phyloP scores from a whole-genome alignment of 2,329 filamentous ascomycete genomes.

The Celoporthe dispersa region DNA sequence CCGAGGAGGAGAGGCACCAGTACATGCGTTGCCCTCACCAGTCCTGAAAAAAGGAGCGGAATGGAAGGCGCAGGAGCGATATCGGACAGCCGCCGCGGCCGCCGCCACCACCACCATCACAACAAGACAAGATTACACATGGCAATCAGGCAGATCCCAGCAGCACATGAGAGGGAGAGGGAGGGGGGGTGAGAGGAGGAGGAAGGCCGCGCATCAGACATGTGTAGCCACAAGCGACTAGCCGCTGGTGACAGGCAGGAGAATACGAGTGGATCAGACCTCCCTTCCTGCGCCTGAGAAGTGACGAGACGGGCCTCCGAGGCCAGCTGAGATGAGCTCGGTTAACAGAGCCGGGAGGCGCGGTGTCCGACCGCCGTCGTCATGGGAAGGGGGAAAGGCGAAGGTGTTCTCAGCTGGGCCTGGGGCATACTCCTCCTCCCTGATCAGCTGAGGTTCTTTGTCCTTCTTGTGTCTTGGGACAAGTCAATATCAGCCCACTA shows the following conservation, averaged over 20 bases:
- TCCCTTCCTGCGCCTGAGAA: conserved; percentile 10
- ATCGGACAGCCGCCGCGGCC: neutral
- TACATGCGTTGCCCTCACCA: neutral
- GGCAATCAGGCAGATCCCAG: neutral
- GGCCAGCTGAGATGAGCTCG: conserved; percentile 5
- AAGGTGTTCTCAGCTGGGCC: neutral
- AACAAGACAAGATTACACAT: neutral
- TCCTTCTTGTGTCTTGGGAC: conserved; percentile 1
- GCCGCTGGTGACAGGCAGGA: neutral
- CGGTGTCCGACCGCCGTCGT: neutral
- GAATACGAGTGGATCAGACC: neutral
- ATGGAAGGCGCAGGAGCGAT: neutral
- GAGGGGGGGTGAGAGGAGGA: no score
- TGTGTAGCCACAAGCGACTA: neutral
- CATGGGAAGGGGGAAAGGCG: neutral
- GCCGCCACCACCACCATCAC: neutral
- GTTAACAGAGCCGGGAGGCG: neutral
- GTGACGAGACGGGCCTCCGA: conserved; percentile 4
- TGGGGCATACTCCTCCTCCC: neutral
- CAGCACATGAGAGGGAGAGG: neutral
- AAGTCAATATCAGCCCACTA: neutral
- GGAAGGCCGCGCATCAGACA: neutral
- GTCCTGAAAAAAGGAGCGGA: neutral
- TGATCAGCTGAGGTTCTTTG: conserved; percentile 9
- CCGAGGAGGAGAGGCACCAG: neutral